Percentiles rank a stretch among this genome's conserved stretches.
phyloP scores from a whole-genome alignment of 345 rosid species.

The Salix dunnii region DNA sequence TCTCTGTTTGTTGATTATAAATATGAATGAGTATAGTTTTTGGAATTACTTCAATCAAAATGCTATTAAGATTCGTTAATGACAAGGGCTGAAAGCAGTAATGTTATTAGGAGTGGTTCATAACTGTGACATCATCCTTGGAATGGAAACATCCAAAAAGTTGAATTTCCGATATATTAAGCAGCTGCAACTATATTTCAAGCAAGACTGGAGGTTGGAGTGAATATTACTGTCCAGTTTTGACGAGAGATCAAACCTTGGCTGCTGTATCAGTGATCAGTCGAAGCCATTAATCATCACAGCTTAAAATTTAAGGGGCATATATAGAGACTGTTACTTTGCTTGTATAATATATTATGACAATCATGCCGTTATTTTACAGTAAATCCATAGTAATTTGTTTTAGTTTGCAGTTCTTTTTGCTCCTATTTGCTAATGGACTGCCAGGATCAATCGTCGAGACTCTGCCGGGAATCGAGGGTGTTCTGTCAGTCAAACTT shows the following conservation, averaged over 20 bases:
- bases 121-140: no score
- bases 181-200: background rate
- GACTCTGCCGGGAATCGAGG: slow-evolving; percentile 10
- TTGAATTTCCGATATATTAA: background rate
- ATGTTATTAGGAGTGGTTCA: no score
- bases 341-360: background rate
- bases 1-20: no score
- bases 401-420: background rate
- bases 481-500: slow-evolving; percentile 3
- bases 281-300: background rate
- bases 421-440: background rate
- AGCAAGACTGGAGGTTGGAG: background rate
- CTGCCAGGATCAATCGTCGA: slow-evolving; percentile 1
- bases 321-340: background rate
- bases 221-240: background rate
- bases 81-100: no score
- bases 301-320: no score
- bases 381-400: background rate
- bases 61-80: no score
- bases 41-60: no score
- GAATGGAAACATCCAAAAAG: background rate
- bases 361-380: background rate
- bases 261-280: background rate
- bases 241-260: background rate
- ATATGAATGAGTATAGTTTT: no score